Evolutionary conservation across 2,329 filamentous ascomycete species (phyloP), one percentile per base, ranked within the genome.

Genomic region (Dryadomyces sulphureus): DNA sequence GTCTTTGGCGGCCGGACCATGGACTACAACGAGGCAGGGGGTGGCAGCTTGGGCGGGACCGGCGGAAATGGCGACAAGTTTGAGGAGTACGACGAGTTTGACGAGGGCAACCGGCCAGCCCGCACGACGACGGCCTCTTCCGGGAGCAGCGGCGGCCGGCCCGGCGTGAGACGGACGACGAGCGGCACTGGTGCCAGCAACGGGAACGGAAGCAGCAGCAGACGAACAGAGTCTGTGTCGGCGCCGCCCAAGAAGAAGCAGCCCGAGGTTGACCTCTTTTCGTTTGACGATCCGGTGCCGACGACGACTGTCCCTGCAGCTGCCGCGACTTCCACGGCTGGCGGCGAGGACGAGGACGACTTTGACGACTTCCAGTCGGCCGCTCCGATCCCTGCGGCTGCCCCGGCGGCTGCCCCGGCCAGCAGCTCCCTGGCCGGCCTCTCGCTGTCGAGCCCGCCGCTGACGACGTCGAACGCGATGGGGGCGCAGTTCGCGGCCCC

Each of bases 341-440:
- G 57, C 64, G 63, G 64, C 51, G 89, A 95, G 53, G 81, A 85
- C 51, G 90, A 95, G 52, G 89, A 94, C 54, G 92, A 95, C 52
- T 96, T 96, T 58, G 92, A 96, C 59, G 92, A 98, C 59, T 96
- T 96, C 70, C 87, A 94, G 62, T 94, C 88, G 19, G 90, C 90
- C 14, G 68, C 83, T 3, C 76, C 81, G 4, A 67, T 77, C 60
- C 70, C 17, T 62, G 38, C 49, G n/a, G 27, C 47, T 2, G 43
- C 45, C 4, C 12, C 46, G 8, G 25, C 44, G 1, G 14, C 45
- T 2, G 21, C 27, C 7, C 27, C 41, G 11, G 16, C 34, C 41
- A 38, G 27, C 42, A 46, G 41, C 30, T 25, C 41, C 3, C 45
- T 49, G 19, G 45, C 42, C 14, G 48, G 42, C 4, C 36, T 45